A percentile compares a stretch with the other conserved stretches of the same genome.
phyloP scores from a whole-genome alignment of 1,284 basidiomycete species.

The Chondrostereum purpureum region DNA sequence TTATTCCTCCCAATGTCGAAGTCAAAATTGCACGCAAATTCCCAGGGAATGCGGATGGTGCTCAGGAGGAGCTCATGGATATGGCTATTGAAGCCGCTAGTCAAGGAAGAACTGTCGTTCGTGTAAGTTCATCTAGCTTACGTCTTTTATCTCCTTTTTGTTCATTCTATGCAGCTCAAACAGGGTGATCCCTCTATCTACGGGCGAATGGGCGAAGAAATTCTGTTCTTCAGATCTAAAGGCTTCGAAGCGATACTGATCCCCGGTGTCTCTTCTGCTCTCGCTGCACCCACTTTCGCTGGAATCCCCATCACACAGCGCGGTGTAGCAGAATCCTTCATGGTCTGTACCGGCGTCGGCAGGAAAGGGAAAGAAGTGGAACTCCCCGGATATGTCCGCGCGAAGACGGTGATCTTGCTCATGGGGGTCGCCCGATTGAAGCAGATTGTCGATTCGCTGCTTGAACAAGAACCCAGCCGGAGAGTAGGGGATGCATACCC shows the following conservation, averaged over 20 bases:
- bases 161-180: slow-evolving; percentile 58
- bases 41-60: slow-evolving; percentile 93
- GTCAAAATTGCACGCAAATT: slow-evolving; percentile 92
- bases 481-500: slow-evolving; percentile 69
- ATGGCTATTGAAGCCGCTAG: slow-evolving; percentile 78
- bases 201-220: slow-evolving; percentile 91
- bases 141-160: slow-evolving; percentile 2
- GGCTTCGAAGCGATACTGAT: slow-evolving; percentile 82
- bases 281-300: slow-evolving; percentile 86
- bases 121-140: slow-evolving; percentile 42
- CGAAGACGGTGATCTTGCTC: slow-evolving; percentile 76
- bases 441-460: slow-evolving; percentile 65
- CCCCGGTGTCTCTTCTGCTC: slow-evolving; percentile 84
- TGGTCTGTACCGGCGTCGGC: slow-evolving; percentile 92
- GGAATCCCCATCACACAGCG: slow-evolving; percentile 94
- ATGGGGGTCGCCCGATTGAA: slow-evolving; percentile 92
- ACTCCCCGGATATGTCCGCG: slow-evolving; percentile 82
- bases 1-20: slow-evolving; percentile 74
- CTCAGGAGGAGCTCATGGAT: slow-evolving; percentile 92
- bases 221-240: slow-evolving; percentile 82
- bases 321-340: slow-evolving; percentile 84
- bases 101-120: slow-evolving; percentile 80
- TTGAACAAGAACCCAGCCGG: slow-evolving; percentile 21
- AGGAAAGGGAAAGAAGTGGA: slow-evolving; percentile 79
- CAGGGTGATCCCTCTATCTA: slow-evolving; percentile 97